phyloP scores from a whole-genome alignment of 345 rosid genomes.

The Gossypium anomalum region DNA sequence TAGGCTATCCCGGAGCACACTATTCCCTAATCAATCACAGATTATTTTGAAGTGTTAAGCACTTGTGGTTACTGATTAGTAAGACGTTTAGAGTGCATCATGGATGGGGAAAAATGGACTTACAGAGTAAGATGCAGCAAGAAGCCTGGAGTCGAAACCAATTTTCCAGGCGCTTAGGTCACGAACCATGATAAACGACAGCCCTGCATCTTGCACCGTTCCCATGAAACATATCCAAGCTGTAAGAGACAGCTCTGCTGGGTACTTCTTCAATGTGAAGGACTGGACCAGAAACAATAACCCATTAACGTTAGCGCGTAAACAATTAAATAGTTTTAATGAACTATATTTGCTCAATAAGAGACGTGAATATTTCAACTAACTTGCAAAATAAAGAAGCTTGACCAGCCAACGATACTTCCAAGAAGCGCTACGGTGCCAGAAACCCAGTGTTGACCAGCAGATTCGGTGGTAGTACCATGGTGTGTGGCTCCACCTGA shows the following conservation, averaged over 20 bases:
- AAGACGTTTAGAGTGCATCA: background rate
- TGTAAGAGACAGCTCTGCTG: constrained; percentile 83
- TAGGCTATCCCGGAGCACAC: constrained; percentile 89
- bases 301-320: background rate
- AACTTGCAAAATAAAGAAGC: constrained; percentile 83
- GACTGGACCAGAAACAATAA: constrained; percentile 35
- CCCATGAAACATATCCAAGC: constrained; percentile 79
- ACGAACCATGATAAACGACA: constrained; percentile 62
- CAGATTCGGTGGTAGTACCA: constrained; percentile 27
- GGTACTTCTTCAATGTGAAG: constrained; percentile 71
- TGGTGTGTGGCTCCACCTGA: constrained; percentile 34
- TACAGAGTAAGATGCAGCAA: constrained; percentile 80
- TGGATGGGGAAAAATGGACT: constrained; percentile 17
- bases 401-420: constrained; percentile 65
- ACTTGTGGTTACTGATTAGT: background rate
- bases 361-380: background rate
- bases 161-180: constrained; percentile 72
- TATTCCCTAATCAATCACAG: constrained; percentile 52
- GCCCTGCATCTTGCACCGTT: constrained; percentile 55
- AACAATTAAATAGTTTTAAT: background rate
- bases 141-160: constrained; percentile 70
- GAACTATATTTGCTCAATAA: background rate
- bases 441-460: constrained; percentile 52
- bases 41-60: background rate
- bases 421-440: constrained; percentile 70